Base-by-base conservation (phyloP, 768 basidiomycete species). In the Cystobasidium onofrii region DNA sequence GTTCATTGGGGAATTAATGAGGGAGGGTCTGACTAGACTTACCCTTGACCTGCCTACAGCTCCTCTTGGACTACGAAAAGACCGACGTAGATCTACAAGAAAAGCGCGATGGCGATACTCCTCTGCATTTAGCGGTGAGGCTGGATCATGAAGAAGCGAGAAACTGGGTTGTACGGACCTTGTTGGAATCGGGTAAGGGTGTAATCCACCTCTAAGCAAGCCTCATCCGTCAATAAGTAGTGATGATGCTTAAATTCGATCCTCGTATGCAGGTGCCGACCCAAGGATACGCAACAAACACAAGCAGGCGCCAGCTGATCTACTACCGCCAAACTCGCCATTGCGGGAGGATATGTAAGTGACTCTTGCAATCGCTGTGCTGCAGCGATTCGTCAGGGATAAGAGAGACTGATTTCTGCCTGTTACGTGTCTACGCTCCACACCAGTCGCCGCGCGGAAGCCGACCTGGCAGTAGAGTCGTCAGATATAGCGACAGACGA, bases 41-140 rank as follows among this genome's bases (percentile, higher is more conserved):
- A 67, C 73, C n/a, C 76, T 73, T 18, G n/a, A 69, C 63, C 12
- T 62, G 73, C 69, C 76, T n/a, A 31, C 46, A 72, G 41, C 61
- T 77, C 50, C 86, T 92, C 76, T 84, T 93, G 39, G 86, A 85
- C 3, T 84, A 87, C 77, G 89, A 91, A 13, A 85, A 84, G 2
- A 91, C 90, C 82, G 90, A 92, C 78, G 90, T 91, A 64, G 90
- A 93, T 80, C 86, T 87, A 20, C 83, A 86, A 78, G 92, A 92
- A 81, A 84, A 84, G 23, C 78, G 89, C 33, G 87, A 88, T 61
- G 84, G 84, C 10, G 86, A 87, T 7, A 92, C 91, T 0, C 91
- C 91, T 1, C 83, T 93, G 18, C 91, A 92, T 80, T 84, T 90
- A 29, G 90, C 90, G 9, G 78, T 82, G 20, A 77, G 80, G 73